Evolutionary conservation across 1,284 basidiomycete species (phyloP), one percentile per base, ranked within the genome.

Genomic region (Xanthoconium separans): DNA sequence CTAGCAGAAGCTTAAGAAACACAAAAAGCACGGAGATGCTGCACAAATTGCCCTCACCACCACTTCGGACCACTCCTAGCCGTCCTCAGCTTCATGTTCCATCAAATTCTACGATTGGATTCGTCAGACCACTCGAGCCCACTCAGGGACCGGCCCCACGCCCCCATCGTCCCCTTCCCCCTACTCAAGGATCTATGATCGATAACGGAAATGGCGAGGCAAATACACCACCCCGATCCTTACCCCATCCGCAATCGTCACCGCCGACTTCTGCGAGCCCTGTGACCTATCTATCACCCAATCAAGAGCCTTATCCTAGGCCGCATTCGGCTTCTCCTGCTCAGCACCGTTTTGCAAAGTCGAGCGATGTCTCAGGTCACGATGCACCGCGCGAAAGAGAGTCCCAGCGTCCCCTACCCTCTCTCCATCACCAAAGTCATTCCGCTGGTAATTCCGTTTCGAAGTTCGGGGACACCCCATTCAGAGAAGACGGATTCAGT

Each of bases 321-420:
- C 82, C 85, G 2, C 79, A 75, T 49, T 85, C 85, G 39, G 81
- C 84, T 18, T 80, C 82, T 9, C 79, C 82, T 24, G 72, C 72
- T 27, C 70, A 73, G 42, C 66, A 64, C 12, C 68, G 70, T 10
- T 62, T 68, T 45, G 63, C 68, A 36, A 50, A 40, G 47, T 51
- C 63, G 7, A 57, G 39, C n/a, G 70, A 71, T n/a, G 11, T 34
- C 20, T 22, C 47, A 8, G 16, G 44, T n/a, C 55, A 61, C 7
- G 70, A 72, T 31, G 11, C 16, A 29, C 42, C 53, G 33, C 70
- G 63, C 12, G 70, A 72, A 36, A 66, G 57, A 42, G 69, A 72
- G 2, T 27, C 27, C 27, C 69, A 70, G 44, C 66, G 69, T 42
- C 61, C 70, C 27, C 39, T 69, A 0, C 62, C 65, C 15, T 41